Evolutionary conservation across 2,329 filamentous ascomycete species (phyloP).

Genomic region (Colletotrichum paranaense): DNA sequence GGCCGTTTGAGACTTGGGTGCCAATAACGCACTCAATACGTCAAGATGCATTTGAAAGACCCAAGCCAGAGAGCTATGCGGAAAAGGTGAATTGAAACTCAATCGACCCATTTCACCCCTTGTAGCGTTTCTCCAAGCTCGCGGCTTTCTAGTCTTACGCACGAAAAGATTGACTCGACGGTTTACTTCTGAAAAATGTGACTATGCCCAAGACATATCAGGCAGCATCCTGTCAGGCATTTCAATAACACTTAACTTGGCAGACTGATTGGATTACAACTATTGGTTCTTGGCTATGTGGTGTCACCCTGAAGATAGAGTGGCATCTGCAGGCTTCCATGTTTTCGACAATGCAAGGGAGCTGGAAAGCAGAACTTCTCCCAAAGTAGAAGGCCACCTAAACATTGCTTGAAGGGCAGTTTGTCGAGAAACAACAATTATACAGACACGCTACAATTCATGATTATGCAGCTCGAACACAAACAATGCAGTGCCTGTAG

Average conservation of each 20-base stretch:
- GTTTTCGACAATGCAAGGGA: not conserved
- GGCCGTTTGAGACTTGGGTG: too few relatives aligned
- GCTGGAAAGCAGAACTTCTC: not conserved
- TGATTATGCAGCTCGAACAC: not conserved
- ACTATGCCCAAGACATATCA: not conserved
- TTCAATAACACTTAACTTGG: not conserved
- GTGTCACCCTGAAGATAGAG: not conserved
- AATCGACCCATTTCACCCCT: not conserved
- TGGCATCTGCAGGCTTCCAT: not conserved
- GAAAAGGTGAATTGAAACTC: not conserved
- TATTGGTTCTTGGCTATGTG: not conserved
- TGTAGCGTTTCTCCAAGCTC: not conserved
- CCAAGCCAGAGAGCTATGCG: not conserved
- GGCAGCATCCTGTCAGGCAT: not conserved
- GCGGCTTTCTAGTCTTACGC: not conserved
- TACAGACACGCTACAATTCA: not conserved
- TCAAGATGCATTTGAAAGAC: not conserved
- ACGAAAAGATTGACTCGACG: not conserved
- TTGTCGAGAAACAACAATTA: not conserved
- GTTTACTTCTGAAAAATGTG: not conserved
- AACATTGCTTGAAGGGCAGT: not conserved
- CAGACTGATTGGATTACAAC: not conserved
- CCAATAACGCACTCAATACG: not conserved
- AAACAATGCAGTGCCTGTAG: not conserved
- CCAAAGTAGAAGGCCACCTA: not conserved